Evolutionary conservation across 2,329 filamentous ascomycete genomes (phyloP).

Genomic region (Colletotrichum destructivum): DNA sequence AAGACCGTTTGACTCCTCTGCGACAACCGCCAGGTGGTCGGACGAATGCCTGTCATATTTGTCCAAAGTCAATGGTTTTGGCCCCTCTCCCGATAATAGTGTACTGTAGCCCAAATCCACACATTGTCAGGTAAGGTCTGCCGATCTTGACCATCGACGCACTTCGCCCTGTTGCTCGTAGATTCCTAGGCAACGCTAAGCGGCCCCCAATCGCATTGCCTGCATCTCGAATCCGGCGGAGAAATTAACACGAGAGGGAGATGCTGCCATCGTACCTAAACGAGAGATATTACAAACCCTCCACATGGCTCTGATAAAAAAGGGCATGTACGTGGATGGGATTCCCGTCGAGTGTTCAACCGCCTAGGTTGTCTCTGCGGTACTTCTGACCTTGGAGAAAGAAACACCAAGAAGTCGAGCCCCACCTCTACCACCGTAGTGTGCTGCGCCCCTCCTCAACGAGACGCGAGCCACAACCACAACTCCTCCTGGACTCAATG

Average conservation of each 20-base stretch:
- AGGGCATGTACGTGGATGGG: neutral
- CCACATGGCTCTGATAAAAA: conserved; percentile 15
- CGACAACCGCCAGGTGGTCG: neutral
- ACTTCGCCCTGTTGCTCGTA: conserved; percentile 3
- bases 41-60: conserved; percentile 8
- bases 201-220: conserved; percentile 4
- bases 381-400: conserved; percentile 35
- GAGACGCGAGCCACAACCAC: conserved; percentile 23
- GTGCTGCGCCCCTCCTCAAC: conserved; percentile 22
- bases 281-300: neutral
- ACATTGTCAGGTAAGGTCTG: neutral
- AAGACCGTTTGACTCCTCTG: conserved; percentile 1
- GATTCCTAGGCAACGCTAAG: neutral
- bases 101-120: neutral
- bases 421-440: conserved; percentile 25
- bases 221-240: neutral
- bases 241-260: neutral
- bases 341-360: conserved; percentile 6
- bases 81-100: too few species aligned
- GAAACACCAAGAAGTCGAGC: conserved; percentile 31
- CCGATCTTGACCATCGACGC: neutral
- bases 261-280: conserved; percentile 1
- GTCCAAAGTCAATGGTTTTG: conserved; percentile 16
- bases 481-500: conserved; percentile 25
- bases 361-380: conserved; percentile 5